phyloP scores from a whole-genome alignment of 2,329 filamentous ascomycete genomes.

The Diaporthe sp. region DNA sequence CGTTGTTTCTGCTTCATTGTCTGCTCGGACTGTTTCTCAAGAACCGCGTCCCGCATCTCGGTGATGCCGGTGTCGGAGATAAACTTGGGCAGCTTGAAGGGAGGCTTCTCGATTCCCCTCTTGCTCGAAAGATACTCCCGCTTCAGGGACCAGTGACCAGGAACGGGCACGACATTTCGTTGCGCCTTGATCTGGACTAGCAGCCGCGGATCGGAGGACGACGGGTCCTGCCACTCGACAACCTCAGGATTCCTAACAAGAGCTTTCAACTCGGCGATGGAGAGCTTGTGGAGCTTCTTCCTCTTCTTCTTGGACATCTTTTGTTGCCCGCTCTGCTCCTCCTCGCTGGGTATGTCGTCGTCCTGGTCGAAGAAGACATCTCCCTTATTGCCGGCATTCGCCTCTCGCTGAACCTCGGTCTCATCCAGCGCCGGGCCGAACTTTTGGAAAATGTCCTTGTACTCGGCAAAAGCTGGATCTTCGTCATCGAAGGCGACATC shows the following conservation, averaged over 20 bases:
- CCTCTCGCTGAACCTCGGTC: slow-evolving; percentile 74
- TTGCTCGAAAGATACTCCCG: slow-evolving; percentile 98
- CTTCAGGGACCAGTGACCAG: slow-evolving; percentile 94
- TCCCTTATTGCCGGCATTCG: slow-evolving; percentile 81
- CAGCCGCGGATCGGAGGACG: slow-evolving; percentile 87
- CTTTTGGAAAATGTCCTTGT: slow-evolving; percentile 84
- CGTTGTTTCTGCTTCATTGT: slow-evolving; percentile 95
- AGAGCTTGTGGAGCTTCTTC: slow-evolving; percentile 92
- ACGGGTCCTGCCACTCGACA: slow-evolving; percentile 97
- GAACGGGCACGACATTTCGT: slow-evolving; percentile 95
- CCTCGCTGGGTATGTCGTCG: slow-evolving; percentile 87
- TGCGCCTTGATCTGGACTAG: slow-evolving; percentile 96
- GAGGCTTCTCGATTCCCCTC: slow-evolving; percentile 94
- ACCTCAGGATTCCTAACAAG: slow-evolving; percentile 92
- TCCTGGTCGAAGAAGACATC: slow-evolving; percentile 88
- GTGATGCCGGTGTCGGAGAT: slow-evolving; percentile 98
- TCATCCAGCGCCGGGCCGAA: slow-evolving; percentile 79
- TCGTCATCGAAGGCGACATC: slow-evolving; percentile 70
- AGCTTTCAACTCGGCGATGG: slow-evolving; percentile 95
- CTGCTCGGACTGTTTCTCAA: slow-evolving; percentile 96
- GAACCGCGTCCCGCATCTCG: slow-evolving; percentile 96
- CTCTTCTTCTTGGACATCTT: slow-evolving; percentile 95
- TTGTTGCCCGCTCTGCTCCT: slow-evolving; percentile 75
- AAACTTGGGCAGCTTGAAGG: slow-evolving; percentile 93
- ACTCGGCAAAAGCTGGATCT: slow-evolving; percentile 86